Conservation (phyloP, 73 alveolate genomes). For the Paramecium caudatum region DNA sequence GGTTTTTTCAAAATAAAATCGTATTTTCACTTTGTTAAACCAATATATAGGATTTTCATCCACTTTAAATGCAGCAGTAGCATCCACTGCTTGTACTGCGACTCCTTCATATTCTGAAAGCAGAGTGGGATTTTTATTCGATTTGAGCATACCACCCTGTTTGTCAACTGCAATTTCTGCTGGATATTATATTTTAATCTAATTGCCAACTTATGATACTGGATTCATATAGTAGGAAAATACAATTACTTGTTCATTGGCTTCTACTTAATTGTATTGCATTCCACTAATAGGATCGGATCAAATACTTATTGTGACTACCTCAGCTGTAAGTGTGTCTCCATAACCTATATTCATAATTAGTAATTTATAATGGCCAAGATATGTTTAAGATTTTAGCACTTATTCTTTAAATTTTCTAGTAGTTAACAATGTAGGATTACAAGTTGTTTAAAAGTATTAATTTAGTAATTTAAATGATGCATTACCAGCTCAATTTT, state of each 20-base stretch:
- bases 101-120: constrained; percentile 55
- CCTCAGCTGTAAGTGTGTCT: not conserved
- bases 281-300: constrained; percentile 70
- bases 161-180: constrained; percentile 42
- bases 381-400: constrained; percentile 30
- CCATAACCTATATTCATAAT: constrained; percentile 10
- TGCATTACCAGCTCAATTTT: constrained; percentile 27
- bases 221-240: constrained; percentile 54
- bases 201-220: constrained; percentile 64
- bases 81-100: not conserved
- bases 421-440: not conserved
- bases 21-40: constrained; percentile 13
- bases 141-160: constrained; percentile 4
- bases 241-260: constrained; percentile 62
- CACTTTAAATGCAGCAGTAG: constrained; percentile 9
- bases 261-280: constrained; percentile 56
- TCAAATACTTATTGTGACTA: constrained; percentile 43
- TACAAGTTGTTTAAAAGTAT: not conserved
- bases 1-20: constrained; percentile 3
- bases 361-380: constrained; percentile 73
- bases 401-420: not conserved
- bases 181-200: not conserved
- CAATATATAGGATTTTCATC: not conserved
- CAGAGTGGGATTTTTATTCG: constrained; percentile 63
- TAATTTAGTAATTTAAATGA: not conserved